A percentile compares a stretch with the other conserved stretches of the same genome.
These are phyloP conservation scores for Eucalyptus tenuipes DNA, from an alignment of 345 rosid genomes.

Conservation along the genomic window DNA sequence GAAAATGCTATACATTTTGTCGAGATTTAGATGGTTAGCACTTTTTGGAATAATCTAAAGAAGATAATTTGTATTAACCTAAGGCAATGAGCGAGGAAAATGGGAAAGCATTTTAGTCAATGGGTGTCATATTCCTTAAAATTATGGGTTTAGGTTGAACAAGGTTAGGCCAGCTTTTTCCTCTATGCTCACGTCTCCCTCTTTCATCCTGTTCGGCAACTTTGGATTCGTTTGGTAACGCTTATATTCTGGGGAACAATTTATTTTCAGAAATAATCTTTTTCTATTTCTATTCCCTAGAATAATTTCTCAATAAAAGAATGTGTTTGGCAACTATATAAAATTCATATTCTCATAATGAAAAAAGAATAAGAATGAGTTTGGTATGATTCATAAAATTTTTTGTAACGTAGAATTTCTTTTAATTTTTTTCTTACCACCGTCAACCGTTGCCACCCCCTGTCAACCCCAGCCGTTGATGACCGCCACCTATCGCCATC, in stretches of 20 bases:
- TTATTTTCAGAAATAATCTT: too few relatives aligned
- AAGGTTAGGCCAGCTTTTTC: constrained; percentile 18
- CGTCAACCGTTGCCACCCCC: rapidly evolving
- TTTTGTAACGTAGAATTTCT: too few relatives aligned
- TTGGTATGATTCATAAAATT: too few relatives aligned
- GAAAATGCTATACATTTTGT: background rate
- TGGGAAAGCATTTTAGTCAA: too few relatives aligned
- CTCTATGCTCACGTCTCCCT: constrained; percentile 17
- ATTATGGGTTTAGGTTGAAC: background rate
- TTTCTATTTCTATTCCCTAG: too few relatives aligned
- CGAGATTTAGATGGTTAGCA: background rate
- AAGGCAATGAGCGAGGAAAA: background rate
- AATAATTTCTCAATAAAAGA: too few relatives aligned
- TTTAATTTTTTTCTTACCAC: too few relatives aligned
- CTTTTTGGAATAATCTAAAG: background rate
- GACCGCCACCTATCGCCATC: rapidly evolving
- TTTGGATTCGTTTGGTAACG: background rate
- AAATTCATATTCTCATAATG: too few relatives aligned
- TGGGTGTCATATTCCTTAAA: too few relatives aligned
- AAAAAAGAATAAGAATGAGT: too few relatives aligned
- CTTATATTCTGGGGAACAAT: too few relatives aligned
- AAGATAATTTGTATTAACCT: background rate
- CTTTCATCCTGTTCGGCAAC: constrained; percentile 6
- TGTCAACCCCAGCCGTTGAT: rapidly evolving
- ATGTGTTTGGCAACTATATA: too few relatives aligned